Evolutionary conservation across 768 basidiomycete genomes (phyloP), one percentile per base, ranked within the genome.

Genomic region (Boletus subcaerulescens): DNA sequence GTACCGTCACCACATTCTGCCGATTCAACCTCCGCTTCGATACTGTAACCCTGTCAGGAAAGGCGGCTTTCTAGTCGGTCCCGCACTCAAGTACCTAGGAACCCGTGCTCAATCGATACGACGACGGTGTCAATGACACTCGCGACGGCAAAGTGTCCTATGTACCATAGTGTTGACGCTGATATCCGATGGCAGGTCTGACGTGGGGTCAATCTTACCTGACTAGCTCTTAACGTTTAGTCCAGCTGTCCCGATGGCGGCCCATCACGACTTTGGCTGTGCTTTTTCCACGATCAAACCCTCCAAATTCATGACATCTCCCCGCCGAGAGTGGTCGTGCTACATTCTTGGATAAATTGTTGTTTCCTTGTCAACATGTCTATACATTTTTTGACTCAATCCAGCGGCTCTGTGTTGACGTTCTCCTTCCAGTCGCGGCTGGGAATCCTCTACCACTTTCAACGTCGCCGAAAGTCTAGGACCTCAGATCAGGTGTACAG

Each of bases 361-460:
- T 8, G 50, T 60, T 55, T 36, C 60, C 53, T 55, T 51, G 50
- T 42, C 61, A 63, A 60, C 52, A 45, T 36, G n/a, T 12, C 14
- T 18, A 22, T 35, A 35, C 33, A 14, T 45, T 52, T 38, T 38
- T 43, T 46, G 31, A 48, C 46, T 55, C 33, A 14, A 35, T 14
- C 33, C 33, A 5, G 13, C 4, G 14, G 13, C 46, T 52, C 24
- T 45, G 50, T 48, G 59, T 50, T 29, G 26, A 52, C 6, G 33
- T 33, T 29, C 1, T 18, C 39, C 44, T 18, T n/a, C n/a, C n/a
- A 20, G 18, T 31, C 33, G n/a, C 33, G n/a, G 18, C 51, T 42
- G 51, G 36, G n/a, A 39, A 50, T 39, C 20, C 41, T 24, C 18
- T 38, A n/a, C 50, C 35, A 56, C 26, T 24, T 38, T 46, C 51